These are phyloP conservation scores for Geotrichum australiense DNA, from an alignment of 1,139 yeast genomes.

Conservation along the genomic window DNA sequence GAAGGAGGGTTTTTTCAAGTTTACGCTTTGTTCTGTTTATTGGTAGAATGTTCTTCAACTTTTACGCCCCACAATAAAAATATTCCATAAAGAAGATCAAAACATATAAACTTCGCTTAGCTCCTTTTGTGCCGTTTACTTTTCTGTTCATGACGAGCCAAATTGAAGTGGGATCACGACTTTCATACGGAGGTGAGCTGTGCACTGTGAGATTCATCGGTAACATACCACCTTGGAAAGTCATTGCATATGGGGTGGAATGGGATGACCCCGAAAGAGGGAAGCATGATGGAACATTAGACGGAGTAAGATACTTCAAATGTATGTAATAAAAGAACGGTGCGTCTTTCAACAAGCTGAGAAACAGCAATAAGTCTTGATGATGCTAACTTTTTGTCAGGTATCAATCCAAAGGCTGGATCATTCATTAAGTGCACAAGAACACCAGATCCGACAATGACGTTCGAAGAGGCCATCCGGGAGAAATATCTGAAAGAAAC, in stretches of 20 bases:
- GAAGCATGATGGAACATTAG: conserved; percentile 47
- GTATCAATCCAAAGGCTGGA: conserved; percentile 40
- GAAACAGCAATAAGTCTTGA: background rate
- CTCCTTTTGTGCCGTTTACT: too few relatives aligned
- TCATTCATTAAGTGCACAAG: conserved; percentile 56
- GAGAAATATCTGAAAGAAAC: conserved; percentile 41
- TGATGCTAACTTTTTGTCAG: background rate
- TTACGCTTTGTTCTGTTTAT: too few relatives aligned
- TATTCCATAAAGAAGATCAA: too few relatives aligned
- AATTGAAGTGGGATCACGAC: conserved; percentile 37
- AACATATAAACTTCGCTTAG: too few relatives aligned
- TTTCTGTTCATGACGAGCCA: too few relatives aligned
- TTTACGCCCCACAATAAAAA: background rate
- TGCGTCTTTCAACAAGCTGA: too few relatives aligned
- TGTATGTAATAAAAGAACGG: conserved; percentile 18
- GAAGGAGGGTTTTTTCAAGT: too few relatives aligned
- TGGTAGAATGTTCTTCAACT: too few relatives aligned
- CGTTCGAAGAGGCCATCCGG: conserved; percentile 47
- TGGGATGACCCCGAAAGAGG: conserved; percentile 69
- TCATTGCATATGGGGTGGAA: conserved; percentile 65
- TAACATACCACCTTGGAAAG: conserved; percentile 54
- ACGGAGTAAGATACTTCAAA: conserved; percentile 43
- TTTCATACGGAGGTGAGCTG: conserved; percentile 42
- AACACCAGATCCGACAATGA: conserved; percentile 28
- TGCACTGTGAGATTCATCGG: conserved; percentile 68